Evolutionary conservation across 352 stramenopile genomes (phyloP).

Genomic region (Thraustotheca clavata): DNA sequence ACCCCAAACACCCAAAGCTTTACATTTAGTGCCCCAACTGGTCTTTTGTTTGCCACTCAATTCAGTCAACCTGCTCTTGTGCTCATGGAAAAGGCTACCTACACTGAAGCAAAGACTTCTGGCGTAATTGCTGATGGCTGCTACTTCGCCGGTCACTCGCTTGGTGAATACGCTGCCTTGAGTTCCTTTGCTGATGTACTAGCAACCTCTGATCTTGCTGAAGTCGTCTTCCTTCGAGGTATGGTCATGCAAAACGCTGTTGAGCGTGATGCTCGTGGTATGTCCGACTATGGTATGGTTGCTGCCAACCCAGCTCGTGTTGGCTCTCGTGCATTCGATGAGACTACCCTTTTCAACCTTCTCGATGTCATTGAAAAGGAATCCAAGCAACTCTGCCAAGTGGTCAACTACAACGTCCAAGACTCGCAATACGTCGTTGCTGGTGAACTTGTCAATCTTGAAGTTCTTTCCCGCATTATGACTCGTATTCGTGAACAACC

Average conservation of each 20-base stretch:
- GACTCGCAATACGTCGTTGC: slow-evolving; percentile 79
- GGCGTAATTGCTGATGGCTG: slow-evolving; percentile 66
- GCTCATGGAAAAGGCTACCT: slow-evolving; percentile 75
- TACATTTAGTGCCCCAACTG: slow-evolving; percentile 63
- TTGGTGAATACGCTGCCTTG: slow-evolving; percentile 80
- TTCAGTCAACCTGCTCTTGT: slow-evolving; percentile 80
- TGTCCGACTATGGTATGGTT: slow-evolving; percentile 85
- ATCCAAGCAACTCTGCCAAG: slow-evolving; percentile 67
- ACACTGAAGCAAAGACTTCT: slow-evolving; percentile 64
- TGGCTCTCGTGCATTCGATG: slow-evolving; percentile 49
- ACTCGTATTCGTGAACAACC: slow-evolving; percentile 33
- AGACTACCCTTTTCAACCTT: slow-evolving; percentile 54
- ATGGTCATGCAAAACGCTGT: slow-evolving; percentile 38
- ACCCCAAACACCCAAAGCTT: slow-evolving; percentile 73
- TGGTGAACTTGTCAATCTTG: slow-evolving; percentile 71
- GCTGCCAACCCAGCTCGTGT: slow-evolving; percentile 73
- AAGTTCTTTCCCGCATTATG: slow-evolving; percentile 60
- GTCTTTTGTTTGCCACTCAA: slow-evolving; percentile 78
- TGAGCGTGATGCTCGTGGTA: slow-evolving; percentile 42
- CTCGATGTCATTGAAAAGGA: slow-evolving; percentile 51
- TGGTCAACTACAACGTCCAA: slow-evolving; percentile 86
- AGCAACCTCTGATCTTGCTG: slow-evolving; percentile 58
- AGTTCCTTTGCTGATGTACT: slow-evolving; percentile 66
- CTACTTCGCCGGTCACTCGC: slow-evolving; percentile 80
- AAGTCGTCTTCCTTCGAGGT: slow-evolving; percentile 80